phyloP scores from a whole-genome alignment of 805 yeast species.

The Trichomonascus vanleenenianus region DNA sequence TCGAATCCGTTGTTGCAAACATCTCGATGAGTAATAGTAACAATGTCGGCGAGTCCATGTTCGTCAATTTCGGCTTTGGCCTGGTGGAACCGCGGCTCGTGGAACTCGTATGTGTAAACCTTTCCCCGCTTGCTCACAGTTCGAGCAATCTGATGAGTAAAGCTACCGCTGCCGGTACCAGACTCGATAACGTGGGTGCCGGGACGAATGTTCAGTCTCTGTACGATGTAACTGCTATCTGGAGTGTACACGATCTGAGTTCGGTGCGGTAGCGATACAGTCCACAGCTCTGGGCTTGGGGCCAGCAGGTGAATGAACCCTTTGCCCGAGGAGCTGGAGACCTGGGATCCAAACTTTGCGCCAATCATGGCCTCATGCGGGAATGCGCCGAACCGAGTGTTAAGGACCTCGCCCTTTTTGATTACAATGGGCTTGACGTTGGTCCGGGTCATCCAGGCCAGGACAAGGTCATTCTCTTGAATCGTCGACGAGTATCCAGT shows the following conservation, averaged over 20 bases:
- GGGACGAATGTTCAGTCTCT: conserved; percentile 64
- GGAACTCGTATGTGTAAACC: conserved; percentile 85
- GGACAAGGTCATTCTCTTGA: conserved; percentile 78
- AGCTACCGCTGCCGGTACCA: conserved; percentile 96
- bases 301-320: conserved; percentile 84
- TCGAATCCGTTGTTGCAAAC: conserved; percentile 85
- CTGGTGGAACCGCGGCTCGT: conserved; percentile 70
- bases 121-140: conserved; percentile 55
- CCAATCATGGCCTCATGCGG: conserved; percentile 83
- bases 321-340: conserved; percentile 53
- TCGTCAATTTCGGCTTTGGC: conserved; percentile 69
- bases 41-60: conserved; percentile 55
- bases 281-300: conserved; percentile 96
- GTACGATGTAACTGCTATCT: conserved; percentile 85
- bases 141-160: conserved; percentile 87
- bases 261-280: conserved; percentile 90
- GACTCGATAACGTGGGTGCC: conserved; percentile 87
- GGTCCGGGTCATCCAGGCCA: conserved; percentile 78
- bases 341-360: conserved; percentile 72
- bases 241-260: conserved; percentile 97
- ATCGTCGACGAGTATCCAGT: conserved; percentile 55
- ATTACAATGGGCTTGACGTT: conserved; percentile 68
- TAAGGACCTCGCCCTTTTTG: conserved; percentile 50
- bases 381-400: conserved; percentile 85
- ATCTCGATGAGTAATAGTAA: conserved; percentile 79